Conservation (phyloP, 2,329 filamentous ascomycete genomes). For the Macroventuria anomochaeta region DNA sequence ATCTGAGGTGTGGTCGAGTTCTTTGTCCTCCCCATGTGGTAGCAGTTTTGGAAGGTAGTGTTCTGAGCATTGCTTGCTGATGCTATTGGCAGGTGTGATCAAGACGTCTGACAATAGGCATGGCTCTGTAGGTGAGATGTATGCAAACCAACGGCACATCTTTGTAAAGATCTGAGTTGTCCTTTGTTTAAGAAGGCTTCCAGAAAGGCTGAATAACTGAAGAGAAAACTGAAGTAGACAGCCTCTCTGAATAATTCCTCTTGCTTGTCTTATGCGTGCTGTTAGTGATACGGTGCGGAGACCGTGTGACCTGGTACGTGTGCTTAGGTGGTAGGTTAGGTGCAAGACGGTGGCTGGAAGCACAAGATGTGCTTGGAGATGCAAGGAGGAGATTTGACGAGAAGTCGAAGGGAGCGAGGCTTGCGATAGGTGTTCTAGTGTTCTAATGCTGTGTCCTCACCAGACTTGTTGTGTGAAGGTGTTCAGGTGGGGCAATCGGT, state of each 20-base stretch:
- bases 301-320: conserved; percentile 3
- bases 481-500: neutral
- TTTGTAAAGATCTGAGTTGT: neutral
- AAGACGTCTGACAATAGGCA: conserved; percentile 63
- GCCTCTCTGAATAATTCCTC: neutral
- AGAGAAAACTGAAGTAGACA: neutral
- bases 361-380: neutral
- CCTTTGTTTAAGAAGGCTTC: neutral
- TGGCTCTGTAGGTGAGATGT: conserved; percentile 60
- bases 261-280: neutral
- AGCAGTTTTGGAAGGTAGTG: conserved; percentile 63
- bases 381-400: neutral
- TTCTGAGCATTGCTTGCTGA: conserved; percentile 50
- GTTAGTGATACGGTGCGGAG: neutral
- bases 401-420: neutral
- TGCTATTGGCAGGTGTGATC: conserved; percentile 51
- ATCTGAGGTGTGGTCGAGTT: conserved; percentile 51
- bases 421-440: neutral
- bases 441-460: neutral
- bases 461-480: neutral
- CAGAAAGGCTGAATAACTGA: neutral
- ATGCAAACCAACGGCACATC: conserved; percentile 64
- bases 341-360: neutral
- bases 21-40: conserved; percentile 51
- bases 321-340: neutral